These are phyloP conservation scores for Hortaea sp. DNA, from an alignment of 2,329 filamentous ascomycete genomes.

Conservation along the genomic window DNA sequence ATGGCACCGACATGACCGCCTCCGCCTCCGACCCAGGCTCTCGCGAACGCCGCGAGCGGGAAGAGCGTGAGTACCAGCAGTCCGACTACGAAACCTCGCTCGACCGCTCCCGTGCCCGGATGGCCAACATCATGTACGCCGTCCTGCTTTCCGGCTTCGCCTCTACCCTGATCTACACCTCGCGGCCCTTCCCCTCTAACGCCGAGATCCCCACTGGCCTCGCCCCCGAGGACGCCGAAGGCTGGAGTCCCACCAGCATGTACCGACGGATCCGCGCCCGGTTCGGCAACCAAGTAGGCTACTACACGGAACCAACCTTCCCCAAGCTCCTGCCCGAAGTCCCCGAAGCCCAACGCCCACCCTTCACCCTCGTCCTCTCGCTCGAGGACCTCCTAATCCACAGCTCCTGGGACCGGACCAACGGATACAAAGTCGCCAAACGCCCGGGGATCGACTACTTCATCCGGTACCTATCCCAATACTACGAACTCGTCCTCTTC, in stretches of 20 bases:
- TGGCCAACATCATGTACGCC: conserved; percentile 66
- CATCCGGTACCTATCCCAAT: conserved; percentile 88
- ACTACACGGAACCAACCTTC: conserved; percentile 94
- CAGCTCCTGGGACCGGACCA: conserved; percentile 86
- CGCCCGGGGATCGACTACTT: conserved; percentile 95
- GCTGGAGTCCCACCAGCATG: conserved; percentile 66
- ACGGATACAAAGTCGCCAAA: conserved; percentile 93
- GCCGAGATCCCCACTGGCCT: conserved; percentile 54
- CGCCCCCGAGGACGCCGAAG: conserved; percentile 58
- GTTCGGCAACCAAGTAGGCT: conserved; percentile 64
- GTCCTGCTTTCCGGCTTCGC: conserved; percentile 47
- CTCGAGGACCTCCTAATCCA: conserved; percentile 91
- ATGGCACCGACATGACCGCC: conserved; percentile 20
- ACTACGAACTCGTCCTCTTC: conserved; percentile 96
- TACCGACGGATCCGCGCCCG: conserved; percentile 73
- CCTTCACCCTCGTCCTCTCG: conserved; percentile 86
- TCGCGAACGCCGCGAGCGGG: conserved; percentile 35
- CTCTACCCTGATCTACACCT: conserved; percentile 61
- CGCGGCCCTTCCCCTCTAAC: conserved; percentile 70
- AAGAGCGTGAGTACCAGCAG: conserved; percentile 58
- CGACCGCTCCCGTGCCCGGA: conserved; percentile 66
- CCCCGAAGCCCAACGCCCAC: conserved; percentile 67
- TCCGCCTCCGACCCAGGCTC: conserved; percentile 25
- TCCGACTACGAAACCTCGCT: conserved; percentile 84
- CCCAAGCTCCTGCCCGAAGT: conserved; percentile 80